Evolutionary conservation across 31 red algal genomes (phyloP), one percentile per base, ranked within the genome.

Genomic region (Asparagopsis taxiformis): DNA sequence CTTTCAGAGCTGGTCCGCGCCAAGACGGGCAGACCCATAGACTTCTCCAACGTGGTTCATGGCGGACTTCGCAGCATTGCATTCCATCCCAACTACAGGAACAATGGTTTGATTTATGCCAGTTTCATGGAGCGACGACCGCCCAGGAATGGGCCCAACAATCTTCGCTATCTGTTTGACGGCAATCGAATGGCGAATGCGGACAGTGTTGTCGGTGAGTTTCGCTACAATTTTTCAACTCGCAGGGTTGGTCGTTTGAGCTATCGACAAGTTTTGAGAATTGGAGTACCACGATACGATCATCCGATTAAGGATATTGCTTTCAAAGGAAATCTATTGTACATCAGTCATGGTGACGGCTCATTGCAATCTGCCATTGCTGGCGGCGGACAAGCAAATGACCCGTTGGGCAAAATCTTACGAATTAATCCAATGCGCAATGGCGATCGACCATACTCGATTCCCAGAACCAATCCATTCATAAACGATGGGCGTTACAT

Each of bases 261-360:
- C 23, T 50, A 82, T 51, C 59, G 77, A 0, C 41, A 91, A 29
- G 77, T 91, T 1, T 65, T 91, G 28, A 39, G 87, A 2, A 66
- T 91, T 65, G 87, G 77, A 13, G 76, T 91, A 62, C 68, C 68
- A 9, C 43, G 53, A 0, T 82, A 68, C 51, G 70, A 77, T 43
- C 87, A 91, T 66, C 60, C 77, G 19, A 82, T 91, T 43, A 75
- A 82, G 48, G 64, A 91, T 46, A 62, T 91, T 2, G 61, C 52
- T 0, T 91, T 91, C 65, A 31, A 32, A 19, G 85, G 75, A 0
- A 5, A 44, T 30, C 66, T 58, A 16, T 38, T 89, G 11, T 89
- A 89, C 51, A 79, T 89, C 50, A 23, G 65, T 16, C 74, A 79
- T 20, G 85, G 85, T 19, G 87, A 91, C 64, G 71, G 70, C 1